A percentile compares a stretch with the other conserved stretches of the same genome.
These are phyloP conservation scores for Stemphylium lycopersici DNA, from an alignment of 2,329 filamentous ascomycete species.

Conservation along the genomic window DNA sequence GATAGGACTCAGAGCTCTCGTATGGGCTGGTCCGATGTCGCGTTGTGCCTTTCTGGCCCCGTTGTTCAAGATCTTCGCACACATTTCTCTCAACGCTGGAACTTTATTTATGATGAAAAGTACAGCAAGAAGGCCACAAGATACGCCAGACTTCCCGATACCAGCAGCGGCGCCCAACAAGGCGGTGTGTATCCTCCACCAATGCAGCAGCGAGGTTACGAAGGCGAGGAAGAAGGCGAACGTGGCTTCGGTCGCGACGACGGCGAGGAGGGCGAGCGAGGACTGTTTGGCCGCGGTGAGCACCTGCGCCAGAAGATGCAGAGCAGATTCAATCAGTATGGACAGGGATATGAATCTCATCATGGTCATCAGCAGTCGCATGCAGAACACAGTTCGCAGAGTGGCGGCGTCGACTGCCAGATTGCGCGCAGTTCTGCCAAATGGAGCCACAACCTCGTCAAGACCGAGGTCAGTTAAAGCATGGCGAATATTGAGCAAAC, in stretches of 20 bases:
- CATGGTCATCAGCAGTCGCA: constrained; percentile 35
- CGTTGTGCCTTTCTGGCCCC: constrained; percentile 75
- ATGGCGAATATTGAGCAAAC: not conserved
- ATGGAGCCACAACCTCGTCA: constrained; percentile 64
- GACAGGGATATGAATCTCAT: constrained; percentile 16
- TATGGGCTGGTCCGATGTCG: constrained; percentile 93
- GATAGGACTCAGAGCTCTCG: constrained; percentile 78
- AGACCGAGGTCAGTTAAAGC: constrained; percentile 56
- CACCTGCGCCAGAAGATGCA: constrained; percentile 38
- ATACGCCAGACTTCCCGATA: constrained; percentile 50
- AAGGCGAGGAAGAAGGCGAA: constrained; percentile 45
- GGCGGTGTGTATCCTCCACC: constrained; percentile 52
- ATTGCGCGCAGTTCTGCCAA: constrained; percentile 52
- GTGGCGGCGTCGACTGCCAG: constrained; percentile 42
- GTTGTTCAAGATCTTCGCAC: constrained; percentile 75
- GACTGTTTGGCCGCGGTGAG: constrained; percentile 35
- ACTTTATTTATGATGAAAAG: constrained; percentile 86
- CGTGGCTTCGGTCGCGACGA: constrained; percentile 44
- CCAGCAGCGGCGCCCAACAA: constrained; percentile 41
- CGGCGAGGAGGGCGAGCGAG: constrained; percentile 41
- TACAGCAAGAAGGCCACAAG: constrained; percentile 66
- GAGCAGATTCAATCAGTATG: constrained; percentile 31
- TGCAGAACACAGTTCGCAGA: constrained; percentile 38
- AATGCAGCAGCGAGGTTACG: constrained; percentile 41
- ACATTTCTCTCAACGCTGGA: constrained; percentile 89